phyloP scores from a whole-genome alignment of 2,329 filamentous ascomycete genomes.

The Diaporthe humulicola region DNA sequence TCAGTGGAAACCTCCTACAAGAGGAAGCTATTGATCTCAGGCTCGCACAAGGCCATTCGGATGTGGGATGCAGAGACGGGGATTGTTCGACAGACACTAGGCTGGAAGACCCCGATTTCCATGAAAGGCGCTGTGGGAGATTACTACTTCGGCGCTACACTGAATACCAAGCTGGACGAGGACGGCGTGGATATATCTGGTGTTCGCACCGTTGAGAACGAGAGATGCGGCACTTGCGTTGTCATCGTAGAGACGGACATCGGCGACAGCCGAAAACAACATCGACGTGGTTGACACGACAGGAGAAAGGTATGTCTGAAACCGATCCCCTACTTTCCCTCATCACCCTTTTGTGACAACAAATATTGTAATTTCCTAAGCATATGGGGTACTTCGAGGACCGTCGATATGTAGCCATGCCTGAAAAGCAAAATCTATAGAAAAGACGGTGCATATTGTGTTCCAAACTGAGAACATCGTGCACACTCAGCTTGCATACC shows the following conservation, averaged over 20 bases:
- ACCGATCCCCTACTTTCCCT: neutral
- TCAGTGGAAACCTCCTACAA: neutral
- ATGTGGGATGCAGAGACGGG: neutral
- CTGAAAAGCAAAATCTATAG: too few relatives aligned
- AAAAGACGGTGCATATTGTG: too few relatives aligned
- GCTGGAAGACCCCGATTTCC: too few relatives aligned
- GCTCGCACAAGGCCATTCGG: neutral
- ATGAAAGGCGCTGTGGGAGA: neutral
- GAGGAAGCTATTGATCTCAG: neutral
- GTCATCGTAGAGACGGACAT: neutral
- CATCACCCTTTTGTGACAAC: neutral
- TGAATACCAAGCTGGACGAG: neutral
- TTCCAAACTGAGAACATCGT: too few relatives aligned
- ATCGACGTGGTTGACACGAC: neutral
- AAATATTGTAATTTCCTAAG: too few relatives aligned
- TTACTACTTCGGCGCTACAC: neutral
- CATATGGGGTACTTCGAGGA: too few relatives aligned
- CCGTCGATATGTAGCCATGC: too few relatives aligned
- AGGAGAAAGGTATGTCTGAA: neutral
- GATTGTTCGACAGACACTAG: neutral
- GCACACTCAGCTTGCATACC: too few relatives aligned
- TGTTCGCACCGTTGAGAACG: neutral
- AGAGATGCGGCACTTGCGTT: neutral
- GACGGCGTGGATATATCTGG: neutral
- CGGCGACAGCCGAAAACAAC: neutral